Percentiles rank a stretch among this genome's conserved stretches.
Evolutionary conservation across 768 basidiomycete genomes (phyloP).

Genomic region (Lactarius sanguifluus): DNA sequence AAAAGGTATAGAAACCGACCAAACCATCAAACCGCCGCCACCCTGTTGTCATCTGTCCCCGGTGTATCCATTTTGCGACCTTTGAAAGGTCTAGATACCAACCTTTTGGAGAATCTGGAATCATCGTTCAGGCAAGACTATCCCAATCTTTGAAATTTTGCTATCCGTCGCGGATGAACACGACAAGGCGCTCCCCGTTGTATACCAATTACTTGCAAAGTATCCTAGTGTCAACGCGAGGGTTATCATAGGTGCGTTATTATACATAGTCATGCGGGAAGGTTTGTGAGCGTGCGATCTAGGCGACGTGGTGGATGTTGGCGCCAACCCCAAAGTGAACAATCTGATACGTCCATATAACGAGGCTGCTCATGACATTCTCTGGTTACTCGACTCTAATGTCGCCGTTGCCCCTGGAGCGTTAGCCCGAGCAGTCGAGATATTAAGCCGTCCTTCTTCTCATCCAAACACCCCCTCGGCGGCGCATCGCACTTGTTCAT

Average conservation of each 20-base stretch:
- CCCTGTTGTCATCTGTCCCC: slow-evolving; percentile 52
- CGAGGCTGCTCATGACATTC: slow-evolving; percentile 79
- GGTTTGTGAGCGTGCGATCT: not conserved
- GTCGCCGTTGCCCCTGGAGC: slow-evolving; percentile 75
- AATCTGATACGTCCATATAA: slow-evolving; percentile 87
- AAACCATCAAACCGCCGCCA: slow-evolving; percentile 57
- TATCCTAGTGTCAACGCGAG: slow-evolving; percentile 74
- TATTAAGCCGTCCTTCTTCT: slow-evolving; percentile 51
- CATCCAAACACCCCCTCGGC: slow-evolving; percentile 36
- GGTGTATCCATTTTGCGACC: slow-evolving; percentile 95
- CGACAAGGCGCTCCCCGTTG: slow-evolving; percentile 87
- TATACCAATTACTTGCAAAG: slow-evolving; percentile 72
- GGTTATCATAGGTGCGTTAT: slow-evolving; percentile 68
- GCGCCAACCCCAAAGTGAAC: slow-evolving; percentile 97
- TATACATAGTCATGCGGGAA: not conserved
- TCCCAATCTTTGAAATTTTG: slow-evolving; percentile 85
- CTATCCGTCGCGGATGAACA: slow-evolving; percentile 86
- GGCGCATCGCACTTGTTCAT: slow-evolving; percentile 82
- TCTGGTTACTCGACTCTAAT: slow-evolving; percentile 97
- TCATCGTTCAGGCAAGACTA: slow-evolving; percentile 92
- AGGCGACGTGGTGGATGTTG: slow-evolving; percentile 84
- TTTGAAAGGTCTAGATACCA: slow-evolving; percentile 91
- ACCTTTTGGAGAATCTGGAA: slow-evolving; percentile 94
- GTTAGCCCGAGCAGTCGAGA: slow-evolving; percentile 80
- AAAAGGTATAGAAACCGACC: slow-evolving; percentile 70